Evolutionary conservation across 2,329 filamentous ascomycete species (phyloP).

Genomic region (Chrysoporthe puriensis): DNA sequence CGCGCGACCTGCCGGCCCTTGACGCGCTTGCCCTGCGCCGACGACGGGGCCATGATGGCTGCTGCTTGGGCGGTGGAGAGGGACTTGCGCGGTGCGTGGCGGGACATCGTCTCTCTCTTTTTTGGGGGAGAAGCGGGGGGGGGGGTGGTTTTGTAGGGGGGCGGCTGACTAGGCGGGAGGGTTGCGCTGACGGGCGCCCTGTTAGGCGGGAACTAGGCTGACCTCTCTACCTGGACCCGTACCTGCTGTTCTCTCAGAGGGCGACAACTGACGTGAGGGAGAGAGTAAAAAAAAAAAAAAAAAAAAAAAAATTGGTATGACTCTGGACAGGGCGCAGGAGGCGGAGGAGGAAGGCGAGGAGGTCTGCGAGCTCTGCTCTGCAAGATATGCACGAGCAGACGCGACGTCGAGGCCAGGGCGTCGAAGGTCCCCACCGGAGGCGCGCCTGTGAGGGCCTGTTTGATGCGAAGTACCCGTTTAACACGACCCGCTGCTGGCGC

Average conservation of each 20-base stretch:
- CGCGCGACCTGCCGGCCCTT: constrained; percentile 68
- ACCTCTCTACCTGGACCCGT: too few species aligned
- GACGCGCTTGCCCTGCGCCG: constrained; percentile 63
- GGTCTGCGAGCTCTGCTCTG: neutral
- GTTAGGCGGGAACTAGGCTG: neutral
- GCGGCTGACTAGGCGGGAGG: neutral
- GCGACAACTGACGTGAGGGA: neutral
- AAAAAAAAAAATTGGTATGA: neutral
- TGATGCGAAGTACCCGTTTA: constrained; percentile 5
- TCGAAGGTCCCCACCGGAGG: neutral
- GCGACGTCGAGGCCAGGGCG: neutral
- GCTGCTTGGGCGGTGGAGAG: constrained; percentile 20
- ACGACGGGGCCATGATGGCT: constrained; percentile 60
- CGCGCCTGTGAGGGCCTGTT: neutral
- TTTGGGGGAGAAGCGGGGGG: constrained; percentile 8
- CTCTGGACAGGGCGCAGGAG: neutral
- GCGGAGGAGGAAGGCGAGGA: neutral
- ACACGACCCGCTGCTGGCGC: constrained; percentile 7
- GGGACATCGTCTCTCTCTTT: constrained; percentile 26
- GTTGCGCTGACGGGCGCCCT: neutral
- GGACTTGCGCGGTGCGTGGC: constrained; percentile 21
- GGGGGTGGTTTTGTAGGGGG: constrained; percentile 10
- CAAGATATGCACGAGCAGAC: neutral
- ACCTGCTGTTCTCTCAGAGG: neutral
- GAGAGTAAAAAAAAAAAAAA: neutral